Percentiles rank a stretch among this genome's conserved stretches.
phyloP scores from a whole-genome alignment of 2,329 filamentous ascomycete species.

The Corinectria fuckeliana region DNA sequence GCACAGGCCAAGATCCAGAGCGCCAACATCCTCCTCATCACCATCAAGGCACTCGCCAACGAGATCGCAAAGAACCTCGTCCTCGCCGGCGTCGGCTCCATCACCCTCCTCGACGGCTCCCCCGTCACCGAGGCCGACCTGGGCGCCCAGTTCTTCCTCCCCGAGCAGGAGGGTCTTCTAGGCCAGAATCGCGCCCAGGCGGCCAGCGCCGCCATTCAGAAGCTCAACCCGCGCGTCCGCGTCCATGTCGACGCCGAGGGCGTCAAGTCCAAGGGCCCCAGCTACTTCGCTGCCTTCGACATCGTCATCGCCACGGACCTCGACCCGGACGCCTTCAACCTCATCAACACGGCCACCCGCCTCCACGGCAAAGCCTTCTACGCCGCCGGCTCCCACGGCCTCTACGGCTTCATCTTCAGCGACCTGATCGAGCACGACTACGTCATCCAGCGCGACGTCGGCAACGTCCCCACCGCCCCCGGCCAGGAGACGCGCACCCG shows the following conservation, averaged over 20 bases:
- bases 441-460: constrained; percentile 82
- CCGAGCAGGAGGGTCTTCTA: constrained; percentile 67
- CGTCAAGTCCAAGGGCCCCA: constrained; percentile 70
- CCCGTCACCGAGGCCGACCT: constrained; percentile 79
- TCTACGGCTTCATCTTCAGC: constrained; percentile 95
- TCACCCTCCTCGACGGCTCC: constrained; percentile 86
- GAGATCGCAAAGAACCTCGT: constrained; percentile 98
- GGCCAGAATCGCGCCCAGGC: constrained; percentile 87
- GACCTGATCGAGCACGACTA: constrained; percentile 92
- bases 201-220: constrained; percentile 77
- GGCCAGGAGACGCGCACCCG: constrained; percentile 79
- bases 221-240: constrained; percentile 87
- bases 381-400: constrained; percentile 82
- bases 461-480: constrained; percentile 70
- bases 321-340: constrained; percentile 73
- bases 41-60: constrained; percentile 84
- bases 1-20: constrained; percentile 92
- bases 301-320: constrained; percentile 91
- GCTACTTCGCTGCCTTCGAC: constrained; percentile 81
- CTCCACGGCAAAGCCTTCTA: constrained; percentile 84
- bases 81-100: constrained; percentile 86
- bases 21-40: constrained; percentile 89
- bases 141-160: constrained; percentile 83
- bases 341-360: constrained; percentile 86
- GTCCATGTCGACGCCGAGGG: constrained; percentile 74